Evolutionary conservation across 225 moss, liverwort and hornwort species (phyloP).

Genomic region (Bryoerythrophyllum caledonicum): DNA sequence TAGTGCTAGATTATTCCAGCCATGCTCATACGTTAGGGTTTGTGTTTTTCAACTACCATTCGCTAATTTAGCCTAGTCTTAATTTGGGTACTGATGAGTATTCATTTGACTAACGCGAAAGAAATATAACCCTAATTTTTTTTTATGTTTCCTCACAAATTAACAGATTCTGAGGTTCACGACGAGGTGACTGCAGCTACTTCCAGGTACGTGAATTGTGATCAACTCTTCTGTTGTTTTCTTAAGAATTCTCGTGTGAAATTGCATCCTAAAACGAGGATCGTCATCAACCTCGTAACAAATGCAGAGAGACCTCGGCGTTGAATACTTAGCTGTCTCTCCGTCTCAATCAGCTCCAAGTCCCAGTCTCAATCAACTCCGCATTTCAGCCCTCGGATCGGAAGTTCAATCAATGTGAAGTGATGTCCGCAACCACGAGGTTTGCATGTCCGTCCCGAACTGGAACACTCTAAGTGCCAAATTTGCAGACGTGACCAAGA

Average conservation of each 20-base stretch:
- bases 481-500: slow-evolving; percentile 12
- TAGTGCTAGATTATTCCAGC: neutral
- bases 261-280: neutral
- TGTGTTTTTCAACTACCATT: no score
- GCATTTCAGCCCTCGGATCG: neutral
- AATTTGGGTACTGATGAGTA: no score
- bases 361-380: neutral
- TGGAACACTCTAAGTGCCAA: neutral
- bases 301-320: neutral
- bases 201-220: neutral
- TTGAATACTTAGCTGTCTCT: neutral
- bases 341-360: neutral
- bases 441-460: slow-evolving; percentile 4
- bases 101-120: no score
- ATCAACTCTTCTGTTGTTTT: no score
- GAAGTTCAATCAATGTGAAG: neutral
- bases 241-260: neutral
- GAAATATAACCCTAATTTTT: no score
- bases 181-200: neutral
- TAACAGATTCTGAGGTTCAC: neutral
- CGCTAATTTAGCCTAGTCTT: no score
- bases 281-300: no score
- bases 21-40: neutral
- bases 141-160: neutral
- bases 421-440: neutral